phyloP scores from a whole-genome alignment of 441 rosid genomes.

The Populus hybrid region DNA sequence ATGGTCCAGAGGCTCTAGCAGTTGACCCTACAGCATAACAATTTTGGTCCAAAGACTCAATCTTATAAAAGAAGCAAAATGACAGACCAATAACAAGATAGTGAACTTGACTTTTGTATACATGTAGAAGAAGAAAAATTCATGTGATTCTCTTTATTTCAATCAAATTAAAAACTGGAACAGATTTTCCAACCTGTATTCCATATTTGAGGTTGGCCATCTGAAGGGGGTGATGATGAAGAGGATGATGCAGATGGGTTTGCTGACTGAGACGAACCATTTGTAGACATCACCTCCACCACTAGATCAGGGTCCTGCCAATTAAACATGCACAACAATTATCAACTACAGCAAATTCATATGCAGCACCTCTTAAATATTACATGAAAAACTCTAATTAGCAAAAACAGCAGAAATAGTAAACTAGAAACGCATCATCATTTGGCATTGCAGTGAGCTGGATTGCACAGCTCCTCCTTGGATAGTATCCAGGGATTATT shows the following conservation, averaged over 20 bases:
- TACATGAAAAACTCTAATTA: neutral
- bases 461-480: too few relatives aligned
- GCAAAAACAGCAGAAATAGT: neutral
- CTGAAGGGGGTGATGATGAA: conserved; percentile 39
- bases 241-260: conserved; percentile 55
- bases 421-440: neutral
- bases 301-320: conserved; percentile 80
- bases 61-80: conserved; percentile 11
- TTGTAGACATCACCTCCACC: conserved; percentile 73
- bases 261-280: conserved; percentile 64
- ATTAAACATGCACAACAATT: conserved; percentile 6
- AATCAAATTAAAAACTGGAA: neutral
- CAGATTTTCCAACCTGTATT: conserved; percentile 44
- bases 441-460: neutral
- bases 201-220: conserved; percentile 51
- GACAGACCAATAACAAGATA: neutral
- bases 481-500: too few relatives aligned
- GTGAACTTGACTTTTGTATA: conserved; percentile 1
- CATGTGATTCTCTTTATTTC: neutral
- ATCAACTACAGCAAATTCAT: neutral
- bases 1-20: conserved; percentile 55
- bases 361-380: neutral
- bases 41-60: conserved; percentile 4
- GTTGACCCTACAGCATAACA: conserved; percentile 53
- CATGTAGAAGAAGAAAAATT: neutral